Evolutionary conservation across 192 early-diverging fungal species (phyloP), one percentile per base, ranked within the genome.

Genomic region (Coemansia sp.): DNA sequence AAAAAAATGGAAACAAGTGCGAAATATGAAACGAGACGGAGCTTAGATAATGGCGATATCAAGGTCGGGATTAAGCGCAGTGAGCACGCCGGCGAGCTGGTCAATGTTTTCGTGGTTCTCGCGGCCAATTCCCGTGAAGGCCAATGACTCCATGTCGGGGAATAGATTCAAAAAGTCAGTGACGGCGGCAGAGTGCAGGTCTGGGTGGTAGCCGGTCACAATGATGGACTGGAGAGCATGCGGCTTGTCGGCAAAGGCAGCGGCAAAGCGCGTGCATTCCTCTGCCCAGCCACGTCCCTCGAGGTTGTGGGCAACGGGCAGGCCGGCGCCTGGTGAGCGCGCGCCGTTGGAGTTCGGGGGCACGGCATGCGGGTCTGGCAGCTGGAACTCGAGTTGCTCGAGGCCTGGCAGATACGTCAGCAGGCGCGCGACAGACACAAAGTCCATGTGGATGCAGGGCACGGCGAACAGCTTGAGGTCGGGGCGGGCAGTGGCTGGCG

Each of bases 81-180:
- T 70, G 30, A 79, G 58, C 9, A 73, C 76, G 39, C 76, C 76
- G 5, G 76, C 76, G 28, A 79, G 61, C 58, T 79, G 76, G 54
- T 79, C 76, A 48, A 79, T 79, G 24, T 73, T 73, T 42, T 69
- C 76, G 46, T 79, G 76, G 45, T 79, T 71, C 50, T 79, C 76
- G 47, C 76, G 71, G 32, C 49, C 63, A 18, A 79, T 61, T 5
- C 63, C 55, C 14, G 69, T 62, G 51, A 79, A 79, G 1, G 68
- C 71, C 35, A 79, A 49, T 1, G 71, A 72, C 20, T 79, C 76
- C 29, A 79, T 62, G 34, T 79, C 76, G 5, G 71, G 71, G 64
- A 79, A 79, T 52, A 79, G 49, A 1, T 64, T 61, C 67, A 79
- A 27, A 45, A 79, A 79, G 55, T 79, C 76, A 13, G 71, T 69